These are phyloP conservation scores for Cytidiella melzeri DNA, from an alignment of 768 basidiomycete species.

Conservation along the genomic window DNA sequence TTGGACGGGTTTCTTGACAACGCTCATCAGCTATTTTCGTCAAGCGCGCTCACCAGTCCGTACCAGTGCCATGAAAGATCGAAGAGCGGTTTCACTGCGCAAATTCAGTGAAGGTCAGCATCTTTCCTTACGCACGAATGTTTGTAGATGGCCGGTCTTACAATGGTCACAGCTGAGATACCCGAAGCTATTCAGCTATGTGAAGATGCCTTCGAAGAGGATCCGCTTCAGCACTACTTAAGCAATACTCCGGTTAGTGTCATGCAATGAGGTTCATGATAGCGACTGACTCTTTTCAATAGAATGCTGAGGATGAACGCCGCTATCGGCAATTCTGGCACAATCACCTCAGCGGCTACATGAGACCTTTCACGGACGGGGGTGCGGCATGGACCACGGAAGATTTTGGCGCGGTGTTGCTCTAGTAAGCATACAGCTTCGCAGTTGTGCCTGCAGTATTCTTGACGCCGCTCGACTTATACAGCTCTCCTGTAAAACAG, in stretches of 20 bases:
- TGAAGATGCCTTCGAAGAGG: conserved; percentile 4
- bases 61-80: too few species aligned
- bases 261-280: too few species aligned
- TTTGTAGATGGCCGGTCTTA: background rate
- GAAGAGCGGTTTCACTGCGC: too few species aligned
- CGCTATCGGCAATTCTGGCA: background rate
- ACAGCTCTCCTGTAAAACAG: background rate
- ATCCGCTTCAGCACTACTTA: conserved; percentile 20
- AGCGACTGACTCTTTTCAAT: too few species aligned
- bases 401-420: background rate
- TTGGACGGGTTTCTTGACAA: too few species aligned
- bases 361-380: background rate
- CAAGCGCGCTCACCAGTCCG: too few species aligned
- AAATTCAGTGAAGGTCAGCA: too few species aligned
- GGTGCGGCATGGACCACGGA: background rate
- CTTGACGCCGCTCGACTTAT: too few species aligned
- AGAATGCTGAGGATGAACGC: background rate
- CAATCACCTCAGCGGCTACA: background rate
- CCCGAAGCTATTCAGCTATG: background rate
- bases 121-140: too few species aligned
- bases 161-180: background rate
- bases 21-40: too few species aligned
- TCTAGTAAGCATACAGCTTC: background rate
- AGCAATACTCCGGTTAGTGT: conserved; percentile 11
- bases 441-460: background rate